Conservation (phyloP, 768 basidiomycete genomes). For the Boletus huronensis region DNA sequence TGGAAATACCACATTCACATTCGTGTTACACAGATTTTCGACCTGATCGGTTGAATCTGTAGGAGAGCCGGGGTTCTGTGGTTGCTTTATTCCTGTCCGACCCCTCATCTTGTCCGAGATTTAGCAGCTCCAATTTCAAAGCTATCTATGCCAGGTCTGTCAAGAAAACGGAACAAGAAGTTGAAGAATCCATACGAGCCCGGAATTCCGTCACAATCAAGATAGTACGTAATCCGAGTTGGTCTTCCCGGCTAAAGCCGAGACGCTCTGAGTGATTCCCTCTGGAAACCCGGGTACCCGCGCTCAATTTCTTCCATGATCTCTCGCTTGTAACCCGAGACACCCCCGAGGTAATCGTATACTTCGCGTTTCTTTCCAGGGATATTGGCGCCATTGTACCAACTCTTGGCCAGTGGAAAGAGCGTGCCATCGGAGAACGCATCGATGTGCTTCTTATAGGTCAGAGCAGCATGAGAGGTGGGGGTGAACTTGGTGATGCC, state of each 20-base stretch:
- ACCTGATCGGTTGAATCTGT: too few relatives aligned
- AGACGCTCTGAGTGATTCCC: neutral
- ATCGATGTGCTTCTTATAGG: constrained; percentile 8
- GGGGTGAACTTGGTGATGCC: constrained; percentile 11
- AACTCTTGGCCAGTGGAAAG: constrained; percentile 2
- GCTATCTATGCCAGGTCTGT: too few relatives aligned
- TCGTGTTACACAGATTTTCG: too few relatives aligned
- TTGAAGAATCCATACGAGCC: too few relatives aligned
- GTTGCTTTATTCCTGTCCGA: too few relatives aligned
- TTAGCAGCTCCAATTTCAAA: too few relatives aligned
- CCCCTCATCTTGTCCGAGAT: too few relatives aligned
- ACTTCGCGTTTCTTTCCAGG: constrained; percentile 8
- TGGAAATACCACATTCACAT: too few relatives aligned
- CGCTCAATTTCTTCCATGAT: constrained; percentile 11
- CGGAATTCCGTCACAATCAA: too few relatives aligned
- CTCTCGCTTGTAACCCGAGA: constrained; percentile 1
- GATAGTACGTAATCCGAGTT: too few relatives aligned
- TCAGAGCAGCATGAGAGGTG: constrained; percentile 5
- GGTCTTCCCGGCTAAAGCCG: neutral
- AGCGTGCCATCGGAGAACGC: constrained; percentile 2
- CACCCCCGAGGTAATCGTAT: constrained; percentile 4
- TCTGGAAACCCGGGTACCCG: constrained; percentile 13
- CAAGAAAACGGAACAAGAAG: too few relatives aligned
- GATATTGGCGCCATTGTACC: constrained; percentile 3
- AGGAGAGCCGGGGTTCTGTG: too few relatives aligned